Evolutionary conservation across 129 eudicot genomes (phyloP).

Genomic region (Saposhnikovia divaricata): DNA sequence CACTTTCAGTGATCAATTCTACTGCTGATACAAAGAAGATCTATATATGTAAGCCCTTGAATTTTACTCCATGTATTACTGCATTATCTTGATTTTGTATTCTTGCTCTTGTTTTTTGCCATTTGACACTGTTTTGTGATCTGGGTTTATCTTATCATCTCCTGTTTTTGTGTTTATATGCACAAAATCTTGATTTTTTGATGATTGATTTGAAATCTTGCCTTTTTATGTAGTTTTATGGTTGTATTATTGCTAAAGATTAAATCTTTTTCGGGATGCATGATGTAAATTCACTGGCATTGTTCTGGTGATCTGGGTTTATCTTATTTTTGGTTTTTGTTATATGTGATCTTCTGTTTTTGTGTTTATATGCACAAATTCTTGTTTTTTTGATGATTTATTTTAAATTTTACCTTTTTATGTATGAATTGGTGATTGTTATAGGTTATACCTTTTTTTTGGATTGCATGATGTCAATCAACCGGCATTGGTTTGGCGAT

Average conservation of each 20-base stretch:
- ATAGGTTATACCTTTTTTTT: not conserved
- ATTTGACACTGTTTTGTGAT: not conserved
- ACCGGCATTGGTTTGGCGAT: not conserved
- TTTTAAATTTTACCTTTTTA: not conserved
- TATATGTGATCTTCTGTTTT: not conserved
- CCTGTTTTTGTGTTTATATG: not conserved
- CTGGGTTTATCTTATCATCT: not conserved
- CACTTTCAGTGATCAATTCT: not conserved
- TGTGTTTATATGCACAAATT: not conserved
- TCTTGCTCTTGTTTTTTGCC: not conserved
- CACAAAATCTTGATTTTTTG: not conserved
- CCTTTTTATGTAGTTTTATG: not conserved
- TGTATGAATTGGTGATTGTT: not conserved
- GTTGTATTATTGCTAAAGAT: not conserved
- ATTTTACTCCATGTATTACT: not conserved
- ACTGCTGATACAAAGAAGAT: not conserved
- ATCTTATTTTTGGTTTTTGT: not conserved
- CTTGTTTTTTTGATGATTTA: not conserved
- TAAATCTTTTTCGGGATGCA: not conserved
- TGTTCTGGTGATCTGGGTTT: not conserved
- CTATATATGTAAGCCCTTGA: not conserved
- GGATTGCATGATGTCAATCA: not conserved
- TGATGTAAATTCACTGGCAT: not conserved
- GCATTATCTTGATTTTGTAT: not conserved
- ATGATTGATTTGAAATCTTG: not conserved